phyloP scores from a whole-genome alignment of 1,284 basidiomycete species.

The Papiliotrema fonsecae region DNA sequence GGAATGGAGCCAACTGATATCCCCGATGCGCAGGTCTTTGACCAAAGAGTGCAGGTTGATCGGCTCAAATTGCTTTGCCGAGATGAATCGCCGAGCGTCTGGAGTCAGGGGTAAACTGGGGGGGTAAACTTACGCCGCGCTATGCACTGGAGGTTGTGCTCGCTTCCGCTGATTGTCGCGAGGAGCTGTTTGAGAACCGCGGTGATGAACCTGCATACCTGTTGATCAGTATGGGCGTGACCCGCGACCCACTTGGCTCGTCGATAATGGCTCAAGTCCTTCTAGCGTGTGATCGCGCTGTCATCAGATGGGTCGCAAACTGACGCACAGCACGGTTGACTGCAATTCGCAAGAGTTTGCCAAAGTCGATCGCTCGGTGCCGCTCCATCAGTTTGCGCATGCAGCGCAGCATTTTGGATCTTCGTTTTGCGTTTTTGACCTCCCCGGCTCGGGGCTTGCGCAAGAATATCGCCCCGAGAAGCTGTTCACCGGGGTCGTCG shows the following conservation, averaged over 20 bases:
- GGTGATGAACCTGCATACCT: constrained; percentile 62
- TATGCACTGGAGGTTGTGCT: constrained; percentile 62
- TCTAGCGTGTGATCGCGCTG: constrained; percentile 5
- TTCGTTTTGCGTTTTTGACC: background rate
- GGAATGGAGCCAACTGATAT: constrained; percentile 71
- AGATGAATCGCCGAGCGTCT: constrained; percentile 71
- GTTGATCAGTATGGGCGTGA: too few species aligned
- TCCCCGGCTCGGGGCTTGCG: background rate
- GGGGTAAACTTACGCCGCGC: constrained; percentile 53
- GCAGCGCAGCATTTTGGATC: constrained; percentile 14
- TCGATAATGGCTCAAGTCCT: constrained; percentile 13
- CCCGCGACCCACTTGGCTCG: constrained; percentile 57
- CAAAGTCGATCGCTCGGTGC: constrained; percentile 16
- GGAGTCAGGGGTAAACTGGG: background rate
- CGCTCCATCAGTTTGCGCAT: constrained; percentile 24
- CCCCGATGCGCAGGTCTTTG: constrained; percentile 69
- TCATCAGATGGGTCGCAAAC: background rate
- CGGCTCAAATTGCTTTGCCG: constrained; percentile 72
- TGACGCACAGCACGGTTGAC: background rate
- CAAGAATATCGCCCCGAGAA: too few species aligned
- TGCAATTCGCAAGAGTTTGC: background rate
- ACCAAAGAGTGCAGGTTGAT: constrained; percentile 72
- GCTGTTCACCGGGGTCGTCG: too few species aligned
- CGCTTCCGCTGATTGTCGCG: constrained; percentile 69
- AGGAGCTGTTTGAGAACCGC: constrained; percentile 65